Evolutionary conservation across 2,329 filamentous ascomycete species (phyloP).

Genomic region (Scorias spongiosa): DNA sequence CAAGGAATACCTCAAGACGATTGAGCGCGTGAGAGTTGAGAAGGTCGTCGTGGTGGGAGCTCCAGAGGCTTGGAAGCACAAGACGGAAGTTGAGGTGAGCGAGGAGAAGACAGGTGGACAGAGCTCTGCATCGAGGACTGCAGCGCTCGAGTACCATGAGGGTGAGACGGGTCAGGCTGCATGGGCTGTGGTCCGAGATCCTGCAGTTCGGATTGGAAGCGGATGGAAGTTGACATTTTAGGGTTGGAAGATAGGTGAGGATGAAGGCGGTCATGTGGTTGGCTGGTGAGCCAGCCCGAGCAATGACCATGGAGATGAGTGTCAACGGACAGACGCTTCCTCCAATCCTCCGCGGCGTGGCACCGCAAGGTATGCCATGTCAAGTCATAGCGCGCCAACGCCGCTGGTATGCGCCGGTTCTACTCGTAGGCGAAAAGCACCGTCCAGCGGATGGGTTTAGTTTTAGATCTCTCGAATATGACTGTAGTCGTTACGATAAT

Average conservation of each 20-base stretch:
- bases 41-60: slow-evolving; percentile 74
- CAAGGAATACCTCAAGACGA: slow-evolving; percentile 61
- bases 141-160: slow-evolving; percentile 44
- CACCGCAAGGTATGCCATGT: no score
- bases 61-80: slow-evolving; percentile 53
- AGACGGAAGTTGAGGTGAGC: slow-evolving; percentile 47
- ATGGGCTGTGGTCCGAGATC: slow-evolving; percentile 50
- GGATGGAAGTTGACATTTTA: slow-evolving; percentile 48
- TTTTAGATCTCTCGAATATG: no score
- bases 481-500: no score
- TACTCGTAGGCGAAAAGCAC: no score
- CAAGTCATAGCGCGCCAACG: no score
- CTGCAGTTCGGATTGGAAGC: slow-evolving; percentile 43
- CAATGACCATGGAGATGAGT: no score
- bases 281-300: no score
- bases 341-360: no score
- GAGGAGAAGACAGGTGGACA: slow-evolving; percentile 37
- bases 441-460: no score
- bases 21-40: slow-evolving; percentile 66
- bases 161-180: slow-evolving; percentile 39
- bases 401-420: no score
- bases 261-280: background rate
- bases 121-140: slow-evolving; percentile 27
- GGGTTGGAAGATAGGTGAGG: background rate
- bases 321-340: no score